Conservation (phyloP, 1,139 yeast genomes). For the Candida tunisiensis region DNA sequence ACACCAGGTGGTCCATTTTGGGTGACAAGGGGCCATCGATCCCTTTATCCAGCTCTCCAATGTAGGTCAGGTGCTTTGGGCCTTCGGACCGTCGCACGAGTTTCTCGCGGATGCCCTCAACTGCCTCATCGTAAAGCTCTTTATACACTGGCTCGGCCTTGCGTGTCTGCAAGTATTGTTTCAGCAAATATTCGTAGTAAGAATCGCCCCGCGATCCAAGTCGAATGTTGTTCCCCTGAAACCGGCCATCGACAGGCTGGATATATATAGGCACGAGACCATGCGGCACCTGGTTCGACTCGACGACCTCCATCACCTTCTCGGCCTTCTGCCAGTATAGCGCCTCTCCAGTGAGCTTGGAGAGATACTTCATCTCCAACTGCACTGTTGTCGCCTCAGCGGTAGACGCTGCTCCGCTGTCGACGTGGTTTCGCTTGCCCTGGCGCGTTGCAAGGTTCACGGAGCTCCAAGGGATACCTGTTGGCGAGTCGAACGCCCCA, state of each 20-base stretch:
- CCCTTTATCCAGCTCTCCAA: conserved; percentile 71
- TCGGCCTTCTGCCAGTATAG: conserved; percentile 71
- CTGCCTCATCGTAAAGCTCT: conserved; percentile 63
- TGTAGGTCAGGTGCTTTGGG: conserved; percentile 48
- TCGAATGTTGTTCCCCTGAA: conserved; percentile 47
- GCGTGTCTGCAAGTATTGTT: conserved; percentile 71
- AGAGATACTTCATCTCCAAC: conserved; percentile 71
- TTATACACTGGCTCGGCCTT: conserved; percentile 43
- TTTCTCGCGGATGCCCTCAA: conserved; percentile 55
- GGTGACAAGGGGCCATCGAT: conserved; percentile 39
- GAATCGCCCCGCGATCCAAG: conserved; percentile 90
- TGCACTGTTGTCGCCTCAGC: conserved; percentile 87
- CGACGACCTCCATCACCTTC: conserved; percentile 49
- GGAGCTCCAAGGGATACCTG: conserved; percentile 66
- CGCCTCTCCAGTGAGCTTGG: conserved; percentile 64
- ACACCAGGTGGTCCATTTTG: conserved; percentile 89
- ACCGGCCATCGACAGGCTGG: conserved; percentile 57
- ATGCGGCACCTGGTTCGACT: conserved; percentile 39
- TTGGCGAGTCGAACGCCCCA: conserved; percentile 45
- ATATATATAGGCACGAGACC: conserved; percentile 78
- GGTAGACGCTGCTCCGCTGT: conserved; percentile 60
- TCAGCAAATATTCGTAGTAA: conserved; percentile 76
- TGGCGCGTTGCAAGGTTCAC: conserved; percentile 52
- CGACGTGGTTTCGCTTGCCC: conserved; percentile 47
- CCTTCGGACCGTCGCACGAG: conserved; percentile 35